phyloP scores from a whole-genome alignment of 129 eudicot species.

The Pseudognaphalium luteoalbum region DNA sequence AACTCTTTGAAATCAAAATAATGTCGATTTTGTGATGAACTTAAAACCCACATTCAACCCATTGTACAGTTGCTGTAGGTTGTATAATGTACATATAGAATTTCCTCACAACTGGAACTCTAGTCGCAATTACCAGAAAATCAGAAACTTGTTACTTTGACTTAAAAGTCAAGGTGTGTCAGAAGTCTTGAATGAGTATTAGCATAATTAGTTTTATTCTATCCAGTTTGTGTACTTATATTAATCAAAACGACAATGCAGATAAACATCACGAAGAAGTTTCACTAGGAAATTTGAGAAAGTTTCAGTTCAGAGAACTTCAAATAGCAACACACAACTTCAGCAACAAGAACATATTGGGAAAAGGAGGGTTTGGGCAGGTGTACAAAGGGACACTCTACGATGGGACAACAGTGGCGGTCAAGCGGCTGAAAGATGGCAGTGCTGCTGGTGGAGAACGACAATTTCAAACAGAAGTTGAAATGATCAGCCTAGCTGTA shows the following conservation, averaged over 20 bases:
- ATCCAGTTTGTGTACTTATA: background rate
- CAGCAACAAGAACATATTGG: slow-evolving; percentile 73
- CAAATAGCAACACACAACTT: slow-evolving; percentile 80
- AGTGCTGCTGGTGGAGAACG: slow-evolving; percentile 61
- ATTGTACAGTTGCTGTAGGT: background rate
- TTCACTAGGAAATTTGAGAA: slow-evolving; percentile 72
- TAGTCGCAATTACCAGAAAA: background rate
- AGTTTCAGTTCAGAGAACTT: slow-evolving; percentile 72
- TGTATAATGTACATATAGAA: background rate
- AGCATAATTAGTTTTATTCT: background rate
- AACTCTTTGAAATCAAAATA: background rate
- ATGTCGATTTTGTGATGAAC: background rate
- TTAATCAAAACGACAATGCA: slow-evolving; percentile 28
- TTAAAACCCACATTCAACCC: background rate
- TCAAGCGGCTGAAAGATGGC: slow-evolving; percentile 85
- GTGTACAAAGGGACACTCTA: slow-evolving; percentile 76
- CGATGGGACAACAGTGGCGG: slow-evolving; percentile 78
- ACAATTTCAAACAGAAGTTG: slow-evolving; percentile 84
- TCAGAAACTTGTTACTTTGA: background rate
- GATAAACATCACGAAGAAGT: slow-evolving; percentile 68
- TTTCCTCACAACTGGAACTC: background rate
- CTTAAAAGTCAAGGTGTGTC: background rate
- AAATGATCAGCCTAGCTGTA: slow-evolving; percentile 88
- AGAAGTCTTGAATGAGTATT: background rate
- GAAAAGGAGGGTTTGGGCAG: slow-evolving; percentile 88